Percentiles rank a stretch among this genome's conserved stretches.
These are phyloP conservation scores for Eutypella sp. DNA, from an alignment of 2,329 filamentous ascomycete genomes.

Conservation along the genomic window DNA sequence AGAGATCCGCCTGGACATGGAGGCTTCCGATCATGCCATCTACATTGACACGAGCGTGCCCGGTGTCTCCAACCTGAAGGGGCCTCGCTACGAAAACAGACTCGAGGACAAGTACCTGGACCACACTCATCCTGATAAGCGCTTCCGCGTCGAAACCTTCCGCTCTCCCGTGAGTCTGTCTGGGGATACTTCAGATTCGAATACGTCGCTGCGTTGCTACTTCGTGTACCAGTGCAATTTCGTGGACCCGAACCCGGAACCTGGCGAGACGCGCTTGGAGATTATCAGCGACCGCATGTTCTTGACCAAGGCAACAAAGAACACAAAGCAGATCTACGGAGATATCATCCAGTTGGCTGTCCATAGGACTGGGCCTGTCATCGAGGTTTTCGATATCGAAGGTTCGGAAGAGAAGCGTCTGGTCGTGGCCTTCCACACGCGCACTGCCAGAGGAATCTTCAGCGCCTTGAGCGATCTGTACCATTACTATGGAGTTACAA, in stretches of 20 bases:
- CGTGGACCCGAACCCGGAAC: slow-evolving; percentile 65
- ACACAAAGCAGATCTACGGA: slow-evolving; percentile 94
- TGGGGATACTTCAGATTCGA: slow-evolving; percentile 52
- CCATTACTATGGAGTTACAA: slow-evolving; percentile 97
- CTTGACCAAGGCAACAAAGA: slow-evolving; percentile 89
- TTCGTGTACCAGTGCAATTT: slow-evolving; percentile 98
- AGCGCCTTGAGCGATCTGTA: slow-evolving; percentile 93
- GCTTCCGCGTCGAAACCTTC: slow-evolving; percentile 96
- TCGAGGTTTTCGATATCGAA: slow-evolving; percentile 96
- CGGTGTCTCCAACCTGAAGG: slow-evolving; percentile 68
- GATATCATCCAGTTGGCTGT: slow-evolving; percentile 87
- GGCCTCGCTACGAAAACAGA: slow-evolving; percentile 88
- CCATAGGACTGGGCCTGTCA: slow-evolving; percentile 82
- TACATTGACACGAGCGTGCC: slow-evolving; percentile 98
- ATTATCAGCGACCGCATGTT: slow-evolving; percentile 91
- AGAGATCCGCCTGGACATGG: slow-evolving; percentile 94
- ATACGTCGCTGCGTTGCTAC: slow-evolving; percentile 89
- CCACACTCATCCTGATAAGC: slow-evolving; percentile 63
- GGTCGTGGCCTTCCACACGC: slow-evolving; percentile 89
- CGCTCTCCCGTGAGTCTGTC: slow-evolving; percentile 80
- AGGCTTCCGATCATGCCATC: slow-evolving; percentile 89
- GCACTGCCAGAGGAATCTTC: slow-evolving; percentile 89
- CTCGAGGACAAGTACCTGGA: slow-evolving; percentile 96
- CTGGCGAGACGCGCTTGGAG: slow-evolving; percentile 82
- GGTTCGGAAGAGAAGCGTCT: slow-evolving; percentile 87